phyloP scores from a whole-genome alignment of 345 rosid genomes.

The Citrus reticulata region DNA sequence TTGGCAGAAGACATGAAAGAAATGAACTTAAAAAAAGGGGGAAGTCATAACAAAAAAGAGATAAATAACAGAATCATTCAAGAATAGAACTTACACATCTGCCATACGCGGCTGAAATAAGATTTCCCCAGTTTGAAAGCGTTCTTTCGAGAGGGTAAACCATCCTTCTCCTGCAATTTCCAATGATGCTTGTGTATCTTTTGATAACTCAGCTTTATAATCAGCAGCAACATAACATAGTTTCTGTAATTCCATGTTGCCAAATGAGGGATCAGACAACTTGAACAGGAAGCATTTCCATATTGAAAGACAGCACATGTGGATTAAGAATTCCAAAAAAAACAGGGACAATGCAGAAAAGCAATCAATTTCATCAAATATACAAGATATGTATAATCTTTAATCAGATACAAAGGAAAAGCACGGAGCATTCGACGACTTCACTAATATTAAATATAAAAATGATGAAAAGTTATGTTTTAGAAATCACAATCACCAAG shows the following conservation, averaged over 20 bases:
- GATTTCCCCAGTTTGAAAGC: slow-evolving; percentile 92
- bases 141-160: slow-evolving; percentile 78
- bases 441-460: not conserved
- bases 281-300: slow-evolving; percentile 4
- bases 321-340: slow-evolving; percentile 2
- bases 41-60: no score
- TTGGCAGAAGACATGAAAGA: no score
- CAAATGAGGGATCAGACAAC: slow-evolving; percentile 18
- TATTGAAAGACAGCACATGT: slow-evolving; percentile 2
- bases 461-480: not conserved
- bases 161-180: slow-evolving; percentile 67
- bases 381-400: not conserved
- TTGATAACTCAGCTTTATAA: slow-evolving; percentile 60
- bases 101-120: slow-evolving; percentile 84
- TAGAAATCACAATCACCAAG: not conserved
- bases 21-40: no score
- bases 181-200: slow-evolving; percentile 59
- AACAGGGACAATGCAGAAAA: not conserved
- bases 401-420: not conserved
- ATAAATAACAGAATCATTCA: not conserved
- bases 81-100: slow-evolving; percentile 64
- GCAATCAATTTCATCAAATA: not conserved
- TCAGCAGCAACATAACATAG: slow-evolving; percentile 91
- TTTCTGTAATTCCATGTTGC: slow-evolving; percentile 40
- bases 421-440: not conserved